Percentiles rank a stretch among this genome's conserved stretches.
phyloP scores from a whole-genome alignment of 2,329 filamentous ascomycete species.

The Phialemonium atrogriseum region DNA sequence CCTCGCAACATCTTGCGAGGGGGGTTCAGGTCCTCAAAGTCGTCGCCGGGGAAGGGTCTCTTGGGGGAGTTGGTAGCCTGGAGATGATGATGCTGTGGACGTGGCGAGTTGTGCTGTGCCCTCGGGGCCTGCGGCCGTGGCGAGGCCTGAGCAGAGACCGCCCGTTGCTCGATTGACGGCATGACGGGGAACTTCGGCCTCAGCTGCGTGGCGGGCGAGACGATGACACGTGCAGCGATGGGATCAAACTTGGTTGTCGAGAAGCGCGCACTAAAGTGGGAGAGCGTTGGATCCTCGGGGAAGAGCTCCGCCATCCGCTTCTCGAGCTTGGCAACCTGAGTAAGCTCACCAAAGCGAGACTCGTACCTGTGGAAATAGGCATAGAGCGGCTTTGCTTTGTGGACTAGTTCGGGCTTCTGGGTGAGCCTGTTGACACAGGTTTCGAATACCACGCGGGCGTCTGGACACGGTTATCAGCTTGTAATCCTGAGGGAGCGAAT shows the following conservation, averaged over 20 bases:
- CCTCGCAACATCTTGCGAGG: constrained; percentile 81
- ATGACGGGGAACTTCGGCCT: constrained; percentile 48
- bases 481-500: constrained; percentile 9
- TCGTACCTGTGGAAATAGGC: constrained; percentile 93
- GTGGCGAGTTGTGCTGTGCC: constrained; percentile 32
- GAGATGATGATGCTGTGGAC: constrained; percentile 38
- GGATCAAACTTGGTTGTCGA: constrained; percentile 70
- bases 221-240: constrained; percentile 68
- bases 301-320: constrained; percentile 91
- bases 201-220: constrained; percentile 74
- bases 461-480: constrained; percentile 33
- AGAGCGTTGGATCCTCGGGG: constrained; percentile 72
- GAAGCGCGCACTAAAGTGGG: constrained; percentile 70
- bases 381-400: constrained; percentile 78
- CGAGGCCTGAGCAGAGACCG: constrained; percentile 34
- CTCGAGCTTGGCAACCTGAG: constrained; percentile 85
- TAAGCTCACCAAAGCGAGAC: constrained; percentile 84
- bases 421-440: constrained; percentile 80
- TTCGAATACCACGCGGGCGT: constrained; percentile 93
- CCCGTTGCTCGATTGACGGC: constrained; percentile 43
- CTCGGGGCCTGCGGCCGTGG: constrained; percentile 25
- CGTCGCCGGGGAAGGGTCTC: constrained; percentile 56
- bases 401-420: constrained; percentile 63
- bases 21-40: constrained; percentile 63
- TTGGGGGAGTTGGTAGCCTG: constrained; percentile 48